phyloP scores from a whole-genome alignment of 2,329 filamentous ascomycete genomes.

The Berkeleyomyces basicola region DNA sequence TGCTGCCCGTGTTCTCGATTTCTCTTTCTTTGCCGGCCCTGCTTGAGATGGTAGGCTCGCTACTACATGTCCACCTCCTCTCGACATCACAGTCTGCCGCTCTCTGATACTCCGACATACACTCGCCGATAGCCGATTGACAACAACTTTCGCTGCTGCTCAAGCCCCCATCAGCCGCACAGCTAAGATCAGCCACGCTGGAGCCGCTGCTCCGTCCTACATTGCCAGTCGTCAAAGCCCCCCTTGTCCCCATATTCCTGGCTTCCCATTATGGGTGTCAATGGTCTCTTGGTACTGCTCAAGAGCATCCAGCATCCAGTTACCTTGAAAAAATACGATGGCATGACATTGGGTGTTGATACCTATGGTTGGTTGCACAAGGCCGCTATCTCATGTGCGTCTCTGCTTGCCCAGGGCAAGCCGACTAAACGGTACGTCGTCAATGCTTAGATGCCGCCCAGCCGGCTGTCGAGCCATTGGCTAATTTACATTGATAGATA shows the following conservation, averaged over 20 bases:
- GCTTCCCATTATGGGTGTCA: slow-evolving; percentile 14
- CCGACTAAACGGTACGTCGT: slow-evolving; percentile 62
- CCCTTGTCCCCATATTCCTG: neutral
- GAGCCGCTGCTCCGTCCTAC: neutral
- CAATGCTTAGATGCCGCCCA: neutral
- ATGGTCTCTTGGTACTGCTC: slow-evolving; percentile 58
- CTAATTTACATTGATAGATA: slow-evolving; percentile 36
- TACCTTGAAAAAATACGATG: slow-evolving; percentile 70
- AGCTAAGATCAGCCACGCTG: no score
- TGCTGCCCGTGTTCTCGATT: no score
- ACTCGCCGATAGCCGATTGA: no score
- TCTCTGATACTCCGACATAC: no score
- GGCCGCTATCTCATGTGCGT: slow-evolving; percentile 74
- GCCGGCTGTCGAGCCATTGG: slow-evolving; percentile 8
- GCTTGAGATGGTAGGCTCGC: no score
- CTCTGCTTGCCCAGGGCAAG: slow-evolving; percentile 76
- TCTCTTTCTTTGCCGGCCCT: no score
- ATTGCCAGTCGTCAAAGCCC: neutral
- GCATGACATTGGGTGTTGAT: slow-evolving; percentile 85
- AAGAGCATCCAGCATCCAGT: slow-evolving; percentile 91
- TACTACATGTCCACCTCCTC: no score
- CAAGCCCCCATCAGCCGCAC: no score
- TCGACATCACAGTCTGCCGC: no score
- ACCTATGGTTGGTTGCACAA: slow-evolving; percentile 97
- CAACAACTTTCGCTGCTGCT: no score